Base-by-base conservation (phyloP, 78 protist species). In the Diacronema lutheri region DNA sequence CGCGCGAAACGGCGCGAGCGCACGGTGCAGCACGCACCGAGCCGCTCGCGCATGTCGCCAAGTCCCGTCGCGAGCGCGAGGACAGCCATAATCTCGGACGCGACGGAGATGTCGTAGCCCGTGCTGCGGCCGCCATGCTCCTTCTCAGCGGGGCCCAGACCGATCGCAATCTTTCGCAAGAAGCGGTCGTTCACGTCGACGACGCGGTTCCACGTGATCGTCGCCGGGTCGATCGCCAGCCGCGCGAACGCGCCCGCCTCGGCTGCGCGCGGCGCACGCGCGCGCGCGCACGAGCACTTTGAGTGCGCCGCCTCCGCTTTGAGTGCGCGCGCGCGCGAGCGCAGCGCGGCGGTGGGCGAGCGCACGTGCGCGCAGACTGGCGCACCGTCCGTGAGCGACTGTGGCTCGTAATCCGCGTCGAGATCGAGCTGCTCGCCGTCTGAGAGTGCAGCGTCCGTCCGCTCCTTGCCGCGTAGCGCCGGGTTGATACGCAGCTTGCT, bases 1-100 rank as follows among this genome's bases (percentile, higher is more conserved):
- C n/a, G n/a, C n/a, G n/a, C n/a, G n/a, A n/a, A n/a, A n/a, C n/a
- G n/a, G n/a, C n/a, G n/a, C n/a, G n/a, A n/a, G n/a, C n/a, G n/a
- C n/a, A n/a, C n/a, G n/a, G n/a, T n/a, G n/a, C n/a, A n/a, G n/a
- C n/a, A 69, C 4, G 31, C 1, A 0, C 81, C 78, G 4, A 87
- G 79, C 25, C 90, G 86, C 40, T 26, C 65, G 65, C 90, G 90
- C 87, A 87, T 38, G 86, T 87, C 90, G 4, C 13, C 26, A 38
- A 87, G 72, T 19, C 40, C 40, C 21, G 79, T 71, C 23, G 90
- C 81, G 31, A 87, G 86, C 6, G 90, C 90, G 35, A 87, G 86
- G 44, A 97, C 84, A 55, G 99, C 99, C 99, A 98, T 98, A 61
- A 95, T 86, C 83, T 98, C 99, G 7, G 94, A 86, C 12, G 99